Base-by-base conservation (phyloP, 2,329 filamentous ascomycete genomes). In the Cladosporium phlei region DNA sequence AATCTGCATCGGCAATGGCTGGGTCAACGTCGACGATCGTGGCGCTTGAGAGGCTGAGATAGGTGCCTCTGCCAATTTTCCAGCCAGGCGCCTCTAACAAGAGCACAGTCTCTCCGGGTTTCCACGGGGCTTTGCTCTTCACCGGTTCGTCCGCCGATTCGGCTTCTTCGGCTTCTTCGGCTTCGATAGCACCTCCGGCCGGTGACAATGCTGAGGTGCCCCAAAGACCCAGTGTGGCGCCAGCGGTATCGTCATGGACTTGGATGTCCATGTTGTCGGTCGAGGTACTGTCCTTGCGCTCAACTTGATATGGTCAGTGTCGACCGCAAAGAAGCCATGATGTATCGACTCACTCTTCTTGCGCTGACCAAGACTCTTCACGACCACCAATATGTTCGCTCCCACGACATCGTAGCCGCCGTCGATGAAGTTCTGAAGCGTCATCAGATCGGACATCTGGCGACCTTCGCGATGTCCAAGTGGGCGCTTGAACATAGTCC, bases 211-310 rank as follows among this genome's bases (percentile, higher is more conserved):
- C 68, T 35, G 74, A 64, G n/a, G 72, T 68, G 27, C 71, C 71
- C 72, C 78, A 82, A 4, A 82, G 63, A 12, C 71, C 77, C n/a
- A 82, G 62, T 2, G 68, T 64, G 4, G 72, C 72, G 49, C 73
- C 71, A 1, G 70, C 70, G 1, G 78, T 81, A 54, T 82, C 72
- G 57, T 83, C 80, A 54, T 79, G 79, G 8, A 82, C 62, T 4
- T 67, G 64, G 3, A 82, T 61, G 35, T 76, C 75, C 20, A 75
- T 57, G 10, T 77, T 65, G 22, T 75, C 68, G 1, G 68, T 64
- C n/a, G 64, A 59, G 3, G 56, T 66, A 30, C 71, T 67, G 21
- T 68, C 69, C 52, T 75, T 77, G 48, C 69, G 73, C 3, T 69
- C 68, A 22, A 80, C 68, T 64, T n/a, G 17, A 22, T 22, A 10